Base-by-base conservation (phyloP, 257 asterid species). In the Lycium barbarum region DNA sequence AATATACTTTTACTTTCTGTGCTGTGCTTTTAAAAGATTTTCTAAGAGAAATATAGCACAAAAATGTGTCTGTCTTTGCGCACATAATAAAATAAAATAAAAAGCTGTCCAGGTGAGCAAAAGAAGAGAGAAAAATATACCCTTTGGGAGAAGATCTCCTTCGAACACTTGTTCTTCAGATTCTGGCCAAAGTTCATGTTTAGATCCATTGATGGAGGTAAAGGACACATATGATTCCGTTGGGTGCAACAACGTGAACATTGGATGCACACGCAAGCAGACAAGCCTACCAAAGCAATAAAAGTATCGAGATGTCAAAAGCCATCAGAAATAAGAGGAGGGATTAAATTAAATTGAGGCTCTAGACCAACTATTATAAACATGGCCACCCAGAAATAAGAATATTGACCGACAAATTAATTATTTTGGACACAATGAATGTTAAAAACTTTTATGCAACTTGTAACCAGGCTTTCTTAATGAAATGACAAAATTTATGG, bases 181-280 rank as follows among this genome's bases (percentile, higher is more conserved):
- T 62, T 93, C 94, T 18, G 99, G 99, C 93, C 95, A 91, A 81
- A 92, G 79, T 89, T 95, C 94, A 18, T 88, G 93, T 80, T 88
- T 89, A 80, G 95, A 91, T 47, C 99, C 98, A 71, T 93, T 88
- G 59, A 94, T 71, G 84, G 98, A 92, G 79, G 93, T 95, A 87
- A 94, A 97, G 5, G 87, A 90, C 76, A 97, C 92, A 33, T 80
- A 93, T 80, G 99, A 88, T 84, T 97, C 97, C 11, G 94, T 90
- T 4, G 99, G 98, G 89, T 95, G 92, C 85, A 94, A 88, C 89
- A 97, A 85, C 13, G 85, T 62, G 90, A 97, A 94, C 63, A 88
- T 89, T 11, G 99, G 98, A 90, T 97, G 98, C 90, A 97, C 97
- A 9, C 97, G 92, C 91, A 97, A 89, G 91, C 99, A 97, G 51